phyloP scores from a whole-genome alignment of 176 grass and related monocot genomes.

The Tuctoria greenei region DNA sequence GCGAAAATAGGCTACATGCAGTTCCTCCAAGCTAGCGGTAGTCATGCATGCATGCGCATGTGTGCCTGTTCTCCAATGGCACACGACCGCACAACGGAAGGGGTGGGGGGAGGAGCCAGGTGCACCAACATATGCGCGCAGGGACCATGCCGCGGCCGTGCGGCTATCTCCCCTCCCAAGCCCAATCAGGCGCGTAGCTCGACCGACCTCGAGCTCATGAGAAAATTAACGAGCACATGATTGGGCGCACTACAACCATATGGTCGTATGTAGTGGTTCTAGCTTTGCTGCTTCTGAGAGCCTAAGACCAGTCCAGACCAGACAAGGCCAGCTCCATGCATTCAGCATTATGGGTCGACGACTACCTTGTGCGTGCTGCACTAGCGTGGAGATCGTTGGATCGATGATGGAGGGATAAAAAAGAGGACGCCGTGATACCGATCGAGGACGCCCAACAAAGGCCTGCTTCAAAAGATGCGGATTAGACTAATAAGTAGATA shows the following conservation, averaged over 20 bases:
- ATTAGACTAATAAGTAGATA: background rate
- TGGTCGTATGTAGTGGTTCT: background rate
- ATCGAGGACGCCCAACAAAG: constrained; percentile 6
- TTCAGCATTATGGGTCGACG: background rate
- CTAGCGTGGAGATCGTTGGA: background rate
- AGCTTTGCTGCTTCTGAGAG: background rate
- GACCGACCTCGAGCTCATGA: background rate
- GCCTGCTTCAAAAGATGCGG: background rate
- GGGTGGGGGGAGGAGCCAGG: background rate
- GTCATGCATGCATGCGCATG: background rate
- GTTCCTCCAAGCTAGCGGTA: background rate
- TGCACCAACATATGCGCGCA: constrained; percentile 30
- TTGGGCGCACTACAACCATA: constrained; percentile 22
- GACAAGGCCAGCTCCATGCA: background rate
- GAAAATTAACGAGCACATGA: constrained; percentile 22
- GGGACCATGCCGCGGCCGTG: background rate
- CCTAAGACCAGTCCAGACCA: too few species aligned
- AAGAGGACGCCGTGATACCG: constrained; percentile 40
- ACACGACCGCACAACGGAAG: background rate
- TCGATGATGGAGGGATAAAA: background rate
- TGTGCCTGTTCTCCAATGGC: constrained; percentile 5
- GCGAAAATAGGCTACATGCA: background rate
- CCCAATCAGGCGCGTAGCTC: constrained; percentile 24
- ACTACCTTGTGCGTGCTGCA: background rate
- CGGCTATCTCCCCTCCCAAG: background rate